These are phyloP conservation scores for Cryptomeria japonica DNA, from an alignment of 75 land plant species.

Conservation along the genomic window DNA sequence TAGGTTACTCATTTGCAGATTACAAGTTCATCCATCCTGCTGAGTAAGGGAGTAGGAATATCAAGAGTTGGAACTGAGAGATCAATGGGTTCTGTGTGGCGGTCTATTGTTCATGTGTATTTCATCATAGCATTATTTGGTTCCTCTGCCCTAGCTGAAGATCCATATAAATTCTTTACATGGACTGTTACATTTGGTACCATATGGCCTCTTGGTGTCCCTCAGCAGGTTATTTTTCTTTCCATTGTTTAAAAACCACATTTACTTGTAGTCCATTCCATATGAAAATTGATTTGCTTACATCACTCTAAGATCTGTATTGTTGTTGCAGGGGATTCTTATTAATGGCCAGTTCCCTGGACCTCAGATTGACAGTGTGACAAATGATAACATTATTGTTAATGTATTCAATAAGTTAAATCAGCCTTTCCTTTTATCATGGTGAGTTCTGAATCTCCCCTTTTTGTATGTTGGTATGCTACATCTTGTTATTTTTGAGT, in stretches of 20 bases:
- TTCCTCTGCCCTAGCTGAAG: constrained; percentile 21
- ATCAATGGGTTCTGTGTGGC: constrained; percentile 2
- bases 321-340: constrained; percentile 65
- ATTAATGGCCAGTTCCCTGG: constrained; percentile 96
- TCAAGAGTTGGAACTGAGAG: neutral
- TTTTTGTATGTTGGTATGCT: neutral
- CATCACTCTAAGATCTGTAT: neutral
- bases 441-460: constrained; percentile 34
- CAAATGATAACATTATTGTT: constrained; percentile 76
- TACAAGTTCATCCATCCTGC: neutral
- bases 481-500: neutral
- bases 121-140: neutral
- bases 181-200: constrained; percentile 47
- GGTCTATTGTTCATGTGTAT: neutral
- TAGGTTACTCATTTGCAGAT: neutral
- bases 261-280: neutral
- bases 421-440: constrained; percentile 77
- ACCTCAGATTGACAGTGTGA: constrained; percentile 63
- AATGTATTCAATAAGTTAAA: constrained; percentile 78
- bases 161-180: constrained; percentile 59
- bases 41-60: neutral
- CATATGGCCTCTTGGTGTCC: constrained; percentile 43
- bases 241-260: neutral
- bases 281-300: neutral
- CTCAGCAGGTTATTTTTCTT: constrained; percentile 37